phyloP scores from a whole-genome alignment of 2,329 filamentous ascomycete genomes.

The Lasiodiplodia theobromae region DNA sequence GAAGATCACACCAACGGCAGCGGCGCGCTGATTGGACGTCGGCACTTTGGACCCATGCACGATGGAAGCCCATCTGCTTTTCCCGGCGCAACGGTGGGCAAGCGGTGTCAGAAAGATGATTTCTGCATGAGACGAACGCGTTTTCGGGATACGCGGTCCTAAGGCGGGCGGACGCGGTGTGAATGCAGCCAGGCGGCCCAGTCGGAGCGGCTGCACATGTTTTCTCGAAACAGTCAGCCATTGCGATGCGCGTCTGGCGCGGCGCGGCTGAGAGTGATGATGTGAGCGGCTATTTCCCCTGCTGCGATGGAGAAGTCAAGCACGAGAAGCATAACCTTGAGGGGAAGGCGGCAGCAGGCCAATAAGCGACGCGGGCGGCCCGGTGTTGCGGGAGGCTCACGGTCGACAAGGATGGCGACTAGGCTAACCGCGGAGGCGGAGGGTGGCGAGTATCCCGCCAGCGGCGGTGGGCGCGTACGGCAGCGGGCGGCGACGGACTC shows the following conservation, averaged over 20 bases:
- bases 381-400: conserved; percentile 22
- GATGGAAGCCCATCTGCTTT: conserved; percentile 1
- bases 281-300: conserved; percentile 3
- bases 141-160: background rate
- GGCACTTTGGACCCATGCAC: background rate
- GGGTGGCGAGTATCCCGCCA: conserved; percentile 20
- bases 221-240: background rate
- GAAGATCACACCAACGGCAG: conserved; percentile 4
- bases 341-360: conserved; percentile 7
- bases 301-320: conserved; percentile 2
- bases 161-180: background rate
- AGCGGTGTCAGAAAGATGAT: conserved; percentile 19
- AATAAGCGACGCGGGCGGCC: conserved; percentile 11
- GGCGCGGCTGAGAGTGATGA: background rate
- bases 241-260: background rate
- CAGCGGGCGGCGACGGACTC: background rate
- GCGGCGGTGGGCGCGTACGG: background rate
- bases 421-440: conserved; percentile 4
- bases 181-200: background rate
- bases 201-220: background rate
- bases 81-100: conserved; percentile 1
- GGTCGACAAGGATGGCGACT: conserved; percentile 3
- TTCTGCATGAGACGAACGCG: conserved; percentile 14
- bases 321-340: background rate
- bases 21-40: background rate